Evolutionary conservation across 2,329 filamentous ascomycete genomes (phyloP), one percentile per base, ranked within the genome.

Genomic region (Teratosphaeria destructans): DNA sequence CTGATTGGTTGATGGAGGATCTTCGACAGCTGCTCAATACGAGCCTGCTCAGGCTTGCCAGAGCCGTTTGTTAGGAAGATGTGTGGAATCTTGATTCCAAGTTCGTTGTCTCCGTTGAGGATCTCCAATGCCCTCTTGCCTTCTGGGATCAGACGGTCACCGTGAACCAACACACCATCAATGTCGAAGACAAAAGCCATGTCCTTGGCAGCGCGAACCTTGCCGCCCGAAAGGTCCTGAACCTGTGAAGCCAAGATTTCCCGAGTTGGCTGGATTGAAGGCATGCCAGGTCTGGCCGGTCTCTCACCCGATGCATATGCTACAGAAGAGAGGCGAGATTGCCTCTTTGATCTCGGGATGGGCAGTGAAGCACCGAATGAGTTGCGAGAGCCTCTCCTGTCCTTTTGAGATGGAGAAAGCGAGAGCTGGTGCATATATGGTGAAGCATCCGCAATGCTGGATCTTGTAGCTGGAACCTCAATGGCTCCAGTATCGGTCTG

Each of bases 171-270:
- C 60, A 90, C 87, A 77, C 87, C 87, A 67, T 90, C 84, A 63
- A 86, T 86, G 72, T 91, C 88, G 70, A 91, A 92, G 68, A 86
- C 88, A 65, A 91, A 91, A 6, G 86, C 85, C 86, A 90, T 89
- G 77, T 90, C 85, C 80, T 90, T 90, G 60, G 86, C 87, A 60
- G 81, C 81, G 34, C 76, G 75, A 16, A 88, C 86, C 76, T 87
- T 88, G 66, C 85, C 81, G 59, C 80, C 74, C 66, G 82, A 79
- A 64, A 89, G 77, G 63, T 85, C 83, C 75, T 90, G 87, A 23
- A 89, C 78, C 74, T 89, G 86, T 3, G 85, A 82, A 43, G 84
- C 85, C 62, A 90, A 77, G 62, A 90, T 83, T 56, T 88, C 85
- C 35, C 86, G 82, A 3, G 84, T 82, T 54, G 83, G 78, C 72